These are phyloP conservation scores for Claviceps monticola DNA, from an alignment of 2,329 filamentous ascomycete genomes.

Conservation along the genomic window DNA sequence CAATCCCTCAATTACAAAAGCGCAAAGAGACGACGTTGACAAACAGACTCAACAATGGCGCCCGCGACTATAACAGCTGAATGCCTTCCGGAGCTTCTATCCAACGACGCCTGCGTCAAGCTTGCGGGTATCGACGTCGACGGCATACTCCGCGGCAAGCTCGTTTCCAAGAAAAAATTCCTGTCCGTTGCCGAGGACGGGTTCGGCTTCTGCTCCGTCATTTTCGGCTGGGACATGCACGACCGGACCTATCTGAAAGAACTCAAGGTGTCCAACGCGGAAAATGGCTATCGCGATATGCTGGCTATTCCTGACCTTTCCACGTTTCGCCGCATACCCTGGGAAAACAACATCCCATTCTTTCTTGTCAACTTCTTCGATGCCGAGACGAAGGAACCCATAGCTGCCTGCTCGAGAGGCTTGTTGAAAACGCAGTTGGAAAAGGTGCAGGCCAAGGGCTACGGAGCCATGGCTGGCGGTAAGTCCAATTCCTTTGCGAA, in stretches of 20 bases:
- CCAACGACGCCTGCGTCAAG: slow-evolving; percentile 67
- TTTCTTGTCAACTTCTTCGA: slow-evolving; percentile 76
- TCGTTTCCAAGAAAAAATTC: slow-evolving; percentile 89
- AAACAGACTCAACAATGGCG: background rate
- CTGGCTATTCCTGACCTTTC: slow-evolving; percentile 67
- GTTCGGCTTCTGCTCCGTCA: slow-evolving; percentile 87
- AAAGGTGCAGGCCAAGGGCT: slow-evolving; percentile 55
- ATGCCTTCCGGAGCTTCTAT: slow-evolving; percentile 51
- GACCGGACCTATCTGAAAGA: slow-evolving; percentile 80
- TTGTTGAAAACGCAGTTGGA: slow-evolving; percentile 54
- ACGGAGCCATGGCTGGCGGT: slow-evolving; percentile 83
- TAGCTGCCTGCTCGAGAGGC: slow-evolving; percentile 69
- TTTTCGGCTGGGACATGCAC: slow-evolving; percentile 97
- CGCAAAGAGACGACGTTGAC: background rate
- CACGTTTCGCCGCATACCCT: slow-evolving; percentile 73
- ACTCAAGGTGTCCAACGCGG: slow-evolving; percentile 74
- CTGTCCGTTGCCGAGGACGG: slow-evolving; percentile 65
- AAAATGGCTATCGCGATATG: slow-evolving; percentile 80
- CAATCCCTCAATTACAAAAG: background rate
- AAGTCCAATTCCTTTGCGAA: slow-evolving; percentile 18
- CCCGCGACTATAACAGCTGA: slow-evolving; percentile 38
- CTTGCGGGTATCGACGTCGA: slow-evolving; percentile 80
- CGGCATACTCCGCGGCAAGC: slow-evolving; percentile 74
- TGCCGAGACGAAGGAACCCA: slow-evolving; percentile 56
- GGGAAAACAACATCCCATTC: slow-evolving; percentile 78